phyloP scores from a whole-genome alignment of 768 basidiomycete genomes.

The Tricholoma hemisulphureum region DNA sequence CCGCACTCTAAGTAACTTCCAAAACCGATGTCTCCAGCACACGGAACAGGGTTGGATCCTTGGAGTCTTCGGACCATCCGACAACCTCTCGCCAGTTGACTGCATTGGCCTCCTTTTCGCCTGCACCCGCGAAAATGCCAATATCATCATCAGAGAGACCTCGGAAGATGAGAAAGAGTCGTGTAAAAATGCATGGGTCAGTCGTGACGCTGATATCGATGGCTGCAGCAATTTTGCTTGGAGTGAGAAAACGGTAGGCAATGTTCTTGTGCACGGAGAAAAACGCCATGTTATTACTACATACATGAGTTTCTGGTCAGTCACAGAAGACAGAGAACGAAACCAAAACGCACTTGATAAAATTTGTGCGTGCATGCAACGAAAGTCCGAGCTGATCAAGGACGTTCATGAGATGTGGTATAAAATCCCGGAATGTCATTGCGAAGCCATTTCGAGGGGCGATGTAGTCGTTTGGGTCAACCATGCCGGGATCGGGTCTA shows the following conservation, averaged over 20 bases:
- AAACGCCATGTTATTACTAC: constrained; percentile 71
- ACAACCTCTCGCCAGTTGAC: constrained; percentile 81
- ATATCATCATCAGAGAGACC: constrained; percentile 81
- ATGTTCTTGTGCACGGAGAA: constrained; percentile 82
- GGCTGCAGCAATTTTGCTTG: constrained; percentile 77
- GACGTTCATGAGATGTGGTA: constrained; percentile 79
- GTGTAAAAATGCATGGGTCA: constrained; percentile 78
- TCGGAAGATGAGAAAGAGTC: constrained; percentile 84
- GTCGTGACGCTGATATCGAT: constrained; percentile 83
- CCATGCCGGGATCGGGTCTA: constrained; percentile 75
- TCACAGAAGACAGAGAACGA: background rate
- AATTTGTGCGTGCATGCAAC: constrained; percentile 74
- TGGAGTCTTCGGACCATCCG: constrained; percentile 79
- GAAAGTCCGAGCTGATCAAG: constrained; percentile 84
- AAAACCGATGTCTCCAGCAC: constrained; percentile 78
- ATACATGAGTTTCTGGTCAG: constrained; percentile 1
- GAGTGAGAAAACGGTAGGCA: constrained; percentile 85
- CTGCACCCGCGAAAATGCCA: constrained; percentile 68
- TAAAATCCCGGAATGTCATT: constrained; percentile 78
- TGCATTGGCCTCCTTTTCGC: constrained; percentile 82
- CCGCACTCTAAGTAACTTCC: constrained; percentile 51
- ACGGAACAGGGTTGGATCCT: constrained; percentile 71
- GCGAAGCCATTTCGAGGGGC: constrained; percentile 82
- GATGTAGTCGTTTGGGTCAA: constrained; percentile 78
- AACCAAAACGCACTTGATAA: constrained; percentile 61